phyloP scores from a whole-genome alignment of 257 asterid species.

The Nicotiana tomentosiformis region DNA sequence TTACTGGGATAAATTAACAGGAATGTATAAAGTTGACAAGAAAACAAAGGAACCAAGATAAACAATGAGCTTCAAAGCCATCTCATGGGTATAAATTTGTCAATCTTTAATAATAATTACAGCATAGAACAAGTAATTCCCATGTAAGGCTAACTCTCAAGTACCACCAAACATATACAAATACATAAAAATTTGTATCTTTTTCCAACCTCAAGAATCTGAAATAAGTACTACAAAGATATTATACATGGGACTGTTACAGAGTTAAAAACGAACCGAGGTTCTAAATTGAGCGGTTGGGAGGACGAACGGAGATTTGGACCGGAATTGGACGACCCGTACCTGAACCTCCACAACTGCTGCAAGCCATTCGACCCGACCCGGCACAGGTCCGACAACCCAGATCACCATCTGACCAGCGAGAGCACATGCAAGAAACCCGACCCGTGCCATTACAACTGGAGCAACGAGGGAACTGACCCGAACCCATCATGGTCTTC shows the following conservation, averaged over 20 bases:
- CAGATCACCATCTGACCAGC: slow-evolving; percentile 91
- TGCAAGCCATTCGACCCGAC: slow-evolving; percentile 87
- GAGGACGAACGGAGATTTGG: slow-evolving; percentile 59
- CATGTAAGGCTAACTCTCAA: not conserved
- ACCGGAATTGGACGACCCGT: slow-evolving; percentile 88
- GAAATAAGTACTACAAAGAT: not conserved
- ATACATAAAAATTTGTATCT: not conserved
- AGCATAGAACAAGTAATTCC: not conserved
- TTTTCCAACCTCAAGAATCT: not conserved
- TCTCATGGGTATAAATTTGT: not conserved
- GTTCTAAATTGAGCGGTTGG: slow-evolving; percentile 35
- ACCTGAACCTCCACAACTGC: slow-evolving; percentile 85
- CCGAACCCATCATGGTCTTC: slow-evolving; percentile 67
- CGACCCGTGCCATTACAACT: slow-evolving; percentile 89
- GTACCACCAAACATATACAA: slow-evolving; percentile 2
- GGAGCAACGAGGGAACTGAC: slow-evolving; percentile 63
- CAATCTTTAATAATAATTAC: slow-evolving; percentile 6
- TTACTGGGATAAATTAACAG: not conserved
- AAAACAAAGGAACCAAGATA: not conserved
- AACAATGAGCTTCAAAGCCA: not conserved
- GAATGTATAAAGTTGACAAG: not conserved
- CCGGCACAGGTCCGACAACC: slow-evolving; percentile 94
- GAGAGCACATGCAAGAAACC: slow-evolving; percentile 72
- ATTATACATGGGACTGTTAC: not conserved
- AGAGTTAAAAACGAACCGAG: slow-evolving; percentile 5